Base-by-base conservation (phyloP, 139 green algal species). In the Picochlorum sp. region DNA sequence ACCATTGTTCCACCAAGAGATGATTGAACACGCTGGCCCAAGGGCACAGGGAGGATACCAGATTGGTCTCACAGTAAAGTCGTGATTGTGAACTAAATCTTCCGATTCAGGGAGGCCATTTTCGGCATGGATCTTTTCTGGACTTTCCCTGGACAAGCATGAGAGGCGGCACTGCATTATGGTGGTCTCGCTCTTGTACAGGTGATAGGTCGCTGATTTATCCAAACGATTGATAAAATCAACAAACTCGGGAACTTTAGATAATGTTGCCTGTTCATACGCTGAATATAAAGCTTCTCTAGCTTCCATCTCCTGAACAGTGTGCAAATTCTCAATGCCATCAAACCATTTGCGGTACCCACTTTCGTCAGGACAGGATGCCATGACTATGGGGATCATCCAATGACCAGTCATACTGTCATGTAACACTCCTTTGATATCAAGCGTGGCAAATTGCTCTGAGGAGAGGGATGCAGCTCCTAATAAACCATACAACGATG, bases 181-280 rank as follows among this genome's bases (percentile, higher is more conserved):
- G 4, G 28, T 28, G 3, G 37, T 20, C 65, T 87, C 81, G 11
- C 69, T 63, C 2, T 56, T 49, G 2, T 76, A 77, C 23, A 86
- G 45, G 2, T 71, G 68, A 4, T 65, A 66, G 0, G 74, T 72
- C 70, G 91, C 81, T 4, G 81, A 80, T 13, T 65, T 49, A 10
- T 71, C 65, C 65, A 95, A 72, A 1, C 81, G 76, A 64, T 93
- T 77, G 56, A 78, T 80, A 62, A 95, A 95, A 6, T 73, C 75
- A 2, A 85, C 77, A 77, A 95, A 93, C 68, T 95, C 87, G 4
- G 38, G 1, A 31, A 86, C 81, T 83, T 95, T 95, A n/a, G 81
- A 85, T 58, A 83, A 89, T 14, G 73, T 92, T 30, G 73, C 80
- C 44, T 74, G 38, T 18, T 78, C 51, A 72, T 83, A 89, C 1